Evolutionary conservation across 2,329 filamentous ascomycete species (phyloP).

Genomic region (Nannizziopsis barbatae): DNA sequence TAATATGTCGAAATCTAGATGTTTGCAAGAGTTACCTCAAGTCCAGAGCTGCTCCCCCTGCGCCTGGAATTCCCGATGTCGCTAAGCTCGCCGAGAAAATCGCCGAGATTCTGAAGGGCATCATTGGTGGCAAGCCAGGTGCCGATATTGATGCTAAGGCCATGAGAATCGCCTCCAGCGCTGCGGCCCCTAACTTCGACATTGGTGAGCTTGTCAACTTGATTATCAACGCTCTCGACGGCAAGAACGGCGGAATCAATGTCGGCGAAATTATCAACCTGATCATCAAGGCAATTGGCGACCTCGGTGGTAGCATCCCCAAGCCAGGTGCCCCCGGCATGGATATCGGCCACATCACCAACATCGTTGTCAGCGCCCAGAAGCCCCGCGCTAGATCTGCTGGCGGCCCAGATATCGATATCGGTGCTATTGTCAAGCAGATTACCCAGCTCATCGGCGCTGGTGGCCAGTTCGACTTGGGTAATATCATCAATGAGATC

Average conservation of each 20-base stretch:
- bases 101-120: background rate
- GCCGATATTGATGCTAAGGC: background rate
- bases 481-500: background rate
- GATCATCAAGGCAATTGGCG: constrained; percentile 1
- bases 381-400: too few relatives aligned
- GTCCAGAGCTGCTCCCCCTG: background rate
- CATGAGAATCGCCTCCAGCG: background rate
- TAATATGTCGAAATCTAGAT: too few relatives aligned
- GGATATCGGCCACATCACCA: background rate
- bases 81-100: background rate
- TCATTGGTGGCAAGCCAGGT: background rate
- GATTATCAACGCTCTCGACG: background rate
- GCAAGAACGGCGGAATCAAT: background rate
- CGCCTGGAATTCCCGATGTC: background rate
- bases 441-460: background rate
- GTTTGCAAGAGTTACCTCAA: too few relatives aligned
- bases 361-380: background rate
- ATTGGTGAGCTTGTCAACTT: background rate
- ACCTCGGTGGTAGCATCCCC: background rate
- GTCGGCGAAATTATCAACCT: background rate
- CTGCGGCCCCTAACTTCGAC: background rate
- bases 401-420: background rate
- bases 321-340: background rate
- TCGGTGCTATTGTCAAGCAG: constrained; percentile 1
- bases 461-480: background rate